Evolutionary conservation across 1,139 yeast genomes (phyloP).

Genomic region (Pichia sp.): DNA sequence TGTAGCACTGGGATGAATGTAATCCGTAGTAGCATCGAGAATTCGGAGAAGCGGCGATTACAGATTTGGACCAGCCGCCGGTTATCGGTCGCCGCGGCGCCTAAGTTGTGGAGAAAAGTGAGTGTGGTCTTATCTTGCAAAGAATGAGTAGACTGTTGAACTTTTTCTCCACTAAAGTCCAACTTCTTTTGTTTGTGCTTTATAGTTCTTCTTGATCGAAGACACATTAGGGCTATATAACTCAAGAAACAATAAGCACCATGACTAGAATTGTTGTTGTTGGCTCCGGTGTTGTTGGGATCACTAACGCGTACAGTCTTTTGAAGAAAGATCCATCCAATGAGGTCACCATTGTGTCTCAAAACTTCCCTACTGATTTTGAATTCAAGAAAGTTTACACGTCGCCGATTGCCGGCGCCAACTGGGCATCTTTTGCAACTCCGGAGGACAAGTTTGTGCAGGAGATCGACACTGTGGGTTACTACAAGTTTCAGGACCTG

Average conservation of each 20-base stretch:
- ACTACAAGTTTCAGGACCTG: constrained; percentile 38
- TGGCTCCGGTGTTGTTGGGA: constrained; percentile 59
- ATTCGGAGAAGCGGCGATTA: not conserved
- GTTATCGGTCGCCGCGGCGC: not conserved
- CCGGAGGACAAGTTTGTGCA: constrained; percentile 35
- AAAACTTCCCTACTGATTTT: constrained; percentile 53
- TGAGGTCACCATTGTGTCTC: constrained; percentile 48
- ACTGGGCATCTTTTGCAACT: constrained; percentile 50
- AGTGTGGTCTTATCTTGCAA: too few relatives aligned
- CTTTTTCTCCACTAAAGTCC: too few relatives aligned
- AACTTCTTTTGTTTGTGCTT: too few relatives aligned
- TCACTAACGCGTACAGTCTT: constrained; percentile 53
- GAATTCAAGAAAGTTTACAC: constrained; percentile 44
- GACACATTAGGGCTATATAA: not conserved
- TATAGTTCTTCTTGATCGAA: not conserved
- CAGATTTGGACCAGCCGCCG: not conserved
- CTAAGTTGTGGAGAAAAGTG: not conserved
- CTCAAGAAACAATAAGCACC: not conserved
- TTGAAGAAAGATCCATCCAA: constrained; percentile 37
- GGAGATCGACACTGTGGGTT: constrained; percentile 40
- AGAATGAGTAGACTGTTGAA: too few relatives aligned
- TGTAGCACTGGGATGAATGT: not conserved
- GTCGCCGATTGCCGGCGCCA: constrained; percentile 81
- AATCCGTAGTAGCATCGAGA: not conserved
- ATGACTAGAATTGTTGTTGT: constrained; percentile 23